Evolutionary conservation across 148 eudicot species (phyloP).

Genomic region (Polygonum maritimum): DNA sequence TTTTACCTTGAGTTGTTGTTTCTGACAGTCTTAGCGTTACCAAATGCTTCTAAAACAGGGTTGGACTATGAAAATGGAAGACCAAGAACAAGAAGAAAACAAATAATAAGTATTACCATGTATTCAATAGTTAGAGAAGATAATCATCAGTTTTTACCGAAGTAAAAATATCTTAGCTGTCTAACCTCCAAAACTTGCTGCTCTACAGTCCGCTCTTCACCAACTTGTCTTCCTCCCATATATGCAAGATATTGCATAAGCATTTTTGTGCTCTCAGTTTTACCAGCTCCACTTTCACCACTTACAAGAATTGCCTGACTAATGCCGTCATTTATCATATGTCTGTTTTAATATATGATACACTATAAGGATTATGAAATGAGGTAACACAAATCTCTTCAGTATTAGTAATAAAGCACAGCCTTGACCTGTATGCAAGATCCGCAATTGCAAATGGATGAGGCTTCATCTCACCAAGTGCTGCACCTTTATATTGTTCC

Average conservation of each 20-base stretch:
- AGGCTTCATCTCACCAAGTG: conserved; percentile 74
- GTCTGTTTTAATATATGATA: conserved; percentile 31
- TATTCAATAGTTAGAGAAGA: conserved; percentile 5
- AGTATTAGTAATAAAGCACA: conserved; percentile 12
- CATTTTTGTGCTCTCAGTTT: conserved; percentile 73
- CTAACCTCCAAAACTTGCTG: conserved; percentile 76
- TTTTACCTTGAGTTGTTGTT: conserved; percentile 69
- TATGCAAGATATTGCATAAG: conserved; percentile 76
- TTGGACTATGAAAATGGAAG: conserved; percentile 38
- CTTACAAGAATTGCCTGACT: conserved; percentile 77
- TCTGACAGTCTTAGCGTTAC: conserved; percentile 76
- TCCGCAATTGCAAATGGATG: conserved; percentile 99
- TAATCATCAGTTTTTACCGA: neutral
- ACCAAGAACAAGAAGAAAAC: conserved; percentile 2
- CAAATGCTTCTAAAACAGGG: conserved; percentile 79
- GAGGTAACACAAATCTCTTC: conserved; percentile 10
- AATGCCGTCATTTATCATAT: conserved; percentile 56
- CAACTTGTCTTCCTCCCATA: conserved; percentile 53
- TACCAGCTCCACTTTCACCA: conserved; percentile 89
- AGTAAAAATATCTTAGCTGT: neutral
- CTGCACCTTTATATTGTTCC: conserved; percentile 75
- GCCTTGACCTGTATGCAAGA: conserved; percentile 71
- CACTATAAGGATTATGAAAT: conserved; percentile 6
- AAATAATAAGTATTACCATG: conserved; percentile 8
- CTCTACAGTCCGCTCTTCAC: conserved; percentile 56